Evolutionary conservation across 2,329 filamentous ascomycete genomes (phyloP).

Genomic region (Hirsutella minnesotensis): DNA sequence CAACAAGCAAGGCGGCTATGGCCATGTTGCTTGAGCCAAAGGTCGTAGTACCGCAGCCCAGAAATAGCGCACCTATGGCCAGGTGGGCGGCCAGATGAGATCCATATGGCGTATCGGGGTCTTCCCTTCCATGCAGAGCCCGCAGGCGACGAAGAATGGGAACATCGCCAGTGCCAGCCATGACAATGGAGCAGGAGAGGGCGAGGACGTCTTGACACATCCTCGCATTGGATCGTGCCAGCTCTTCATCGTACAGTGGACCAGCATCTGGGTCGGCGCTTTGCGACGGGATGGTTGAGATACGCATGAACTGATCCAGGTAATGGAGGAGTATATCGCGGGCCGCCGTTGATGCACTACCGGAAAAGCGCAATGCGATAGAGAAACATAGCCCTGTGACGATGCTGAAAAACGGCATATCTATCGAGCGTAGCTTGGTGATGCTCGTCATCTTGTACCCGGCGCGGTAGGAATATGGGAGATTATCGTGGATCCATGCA

Average conservation of each 20-base stretch:
- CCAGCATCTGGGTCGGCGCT: constrained; percentile 15
- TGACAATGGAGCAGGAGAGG: constrained; percentile 73
- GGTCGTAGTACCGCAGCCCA: constrained; percentile 85
- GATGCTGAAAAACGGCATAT: constrained; percentile 89
- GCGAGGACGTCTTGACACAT: constrained; percentile 88
- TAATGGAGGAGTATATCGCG: constrained; percentile 76
- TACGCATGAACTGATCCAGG: constrained; percentile 74
- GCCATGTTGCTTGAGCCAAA: constrained; percentile 83
- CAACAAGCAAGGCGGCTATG: constrained; percentile 72
- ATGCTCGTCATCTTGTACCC: constrained; percentile 49
- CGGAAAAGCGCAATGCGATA: constrained; percentile 61
- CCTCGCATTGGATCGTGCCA: constrained; percentile 70
- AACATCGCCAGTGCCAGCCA: constrained; percentile 92
- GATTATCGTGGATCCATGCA: constrained; percentile 62
- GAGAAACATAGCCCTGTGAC: constrained; percentile 79
- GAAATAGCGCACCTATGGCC: constrained; percentile 79
- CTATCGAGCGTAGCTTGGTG: constrained; percentile 58
- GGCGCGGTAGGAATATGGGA: constrained; percentile 58
- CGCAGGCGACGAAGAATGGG: constrained; percentile 74
- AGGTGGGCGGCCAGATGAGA: constrained; percentile 89
- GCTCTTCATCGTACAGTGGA: constrained; percentile 65
- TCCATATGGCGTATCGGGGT: constrained; percentile 77
- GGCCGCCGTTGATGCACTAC: constrained; percentile 56
- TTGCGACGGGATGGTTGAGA: constrained; percentile 44
- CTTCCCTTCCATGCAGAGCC: constrained; percentile 75